These are phyloP conservation scores for Scleromitrula shiraiana DNA, from an alignment of 2,329 filamentous ascomycete genomes.

Conservation along the genomic window DNA sequence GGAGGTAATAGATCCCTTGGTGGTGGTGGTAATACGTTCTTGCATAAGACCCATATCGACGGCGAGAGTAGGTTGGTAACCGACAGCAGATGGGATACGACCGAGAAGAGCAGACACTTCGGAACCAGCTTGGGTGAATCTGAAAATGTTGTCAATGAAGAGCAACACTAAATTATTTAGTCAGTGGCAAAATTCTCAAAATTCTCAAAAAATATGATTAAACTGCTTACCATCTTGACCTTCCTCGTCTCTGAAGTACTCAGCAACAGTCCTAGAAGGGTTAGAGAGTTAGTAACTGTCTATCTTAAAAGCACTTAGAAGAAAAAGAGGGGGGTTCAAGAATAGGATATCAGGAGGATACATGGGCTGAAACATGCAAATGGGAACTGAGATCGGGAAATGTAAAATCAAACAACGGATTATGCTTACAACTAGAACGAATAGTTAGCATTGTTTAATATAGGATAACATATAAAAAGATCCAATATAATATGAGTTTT, in stretches of 20 bases:
- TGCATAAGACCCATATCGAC: conserved; percentile 99
- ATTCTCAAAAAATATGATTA: background rate
- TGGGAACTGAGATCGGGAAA: too few relatives aligned
- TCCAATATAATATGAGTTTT: too few relatives aligned
- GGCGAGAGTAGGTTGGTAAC: conserved; percentile 98
- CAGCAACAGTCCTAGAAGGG: conserved; percentile 66
- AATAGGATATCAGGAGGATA: too few relatives aligned
- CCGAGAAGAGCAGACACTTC: conserved; percentile 98
- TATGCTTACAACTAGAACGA: too few relatives aligned
- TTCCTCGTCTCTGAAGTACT: conserved; percentile 70
- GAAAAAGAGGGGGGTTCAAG: too few relatives aligned
- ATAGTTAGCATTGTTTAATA: too few relatives aligned
- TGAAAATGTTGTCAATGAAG: conserved; percentile 99
- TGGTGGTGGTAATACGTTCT: conserved; percentile 99
- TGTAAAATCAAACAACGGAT: too few relatives aligned
- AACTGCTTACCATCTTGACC: conserved; percentile 72
- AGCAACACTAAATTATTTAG: conserved; percentile 66
- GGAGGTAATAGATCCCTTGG: conserved; percentile 98
- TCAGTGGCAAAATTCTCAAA: background rate
- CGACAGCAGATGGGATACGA: conserved; percentile 99
- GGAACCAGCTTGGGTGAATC: conserved; percentile 99
- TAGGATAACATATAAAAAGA: background rate
- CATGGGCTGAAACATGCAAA: too few relatives aligned
- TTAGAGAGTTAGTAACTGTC: too few relatives aligned
- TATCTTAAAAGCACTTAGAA: too few relatives aligned